These are phyloP conservation scores for Periglandula ipomoeae DNA, from an alignment of 2,329 filamentous ascomycete genomes.

Conservation along the genomic window DNA sequence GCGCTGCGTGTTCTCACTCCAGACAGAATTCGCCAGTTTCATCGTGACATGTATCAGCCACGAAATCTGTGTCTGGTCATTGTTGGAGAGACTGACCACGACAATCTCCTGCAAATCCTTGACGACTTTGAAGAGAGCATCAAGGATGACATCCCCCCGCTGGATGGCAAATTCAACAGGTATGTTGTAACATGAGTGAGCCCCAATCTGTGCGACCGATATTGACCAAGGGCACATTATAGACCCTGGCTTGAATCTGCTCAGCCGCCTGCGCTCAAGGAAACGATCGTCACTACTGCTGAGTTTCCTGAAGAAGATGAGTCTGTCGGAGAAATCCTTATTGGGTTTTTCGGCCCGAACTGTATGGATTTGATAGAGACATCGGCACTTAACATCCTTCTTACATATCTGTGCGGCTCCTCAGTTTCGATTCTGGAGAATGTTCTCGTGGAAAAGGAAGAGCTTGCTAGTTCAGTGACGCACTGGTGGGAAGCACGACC, in stretches of 20 bases:
- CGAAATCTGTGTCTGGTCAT: slow-evolving; percentile 88
- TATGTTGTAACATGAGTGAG: slow-evolving; percentile 11
- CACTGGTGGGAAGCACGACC: slow-evolving; percentile 74
- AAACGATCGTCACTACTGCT: slow-evolving; percentile 67
- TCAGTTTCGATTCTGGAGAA: slow-evolving; percentile 91
- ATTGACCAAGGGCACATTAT: background rate
- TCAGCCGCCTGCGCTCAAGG: slow-evolving; percentile 61
- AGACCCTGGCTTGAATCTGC: slow-evolving; percentile 84
- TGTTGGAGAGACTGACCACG: slow-evolving; percentile 83
- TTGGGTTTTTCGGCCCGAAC: slow-evolving; percentile 79
- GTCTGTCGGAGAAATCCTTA: slow-evolving; percentile 76
- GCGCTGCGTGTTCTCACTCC: slow-evolving; percentile 77
- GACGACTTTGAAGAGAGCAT: slow-evolving; percentile 86
- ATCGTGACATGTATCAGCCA: slow-evolving; percentile 95
- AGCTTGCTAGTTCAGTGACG: slow-evolving; percentile 77
- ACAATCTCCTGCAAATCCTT: slow-evolving; percentile 68
- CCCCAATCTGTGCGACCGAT: too few species aligned
- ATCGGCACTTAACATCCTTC: slow-evolving; percentile 68
- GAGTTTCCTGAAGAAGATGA: slow-evolving; percentile 97
- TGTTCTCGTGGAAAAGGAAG: slow-evolving; percentile 82
- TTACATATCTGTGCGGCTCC: slow-evolving; percentile 85
- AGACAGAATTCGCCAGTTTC: slow-evolving; percentile 87
- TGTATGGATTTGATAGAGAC: slow-evolving; percentile 60
- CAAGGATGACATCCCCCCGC: slow-evolving; percentile 67
- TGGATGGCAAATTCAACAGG: slow-evolving; percentile 67